phyloP scores from a whole-genome alignment of 768 basidiomycete species.

The Podaxis pistillaris region DNA sequence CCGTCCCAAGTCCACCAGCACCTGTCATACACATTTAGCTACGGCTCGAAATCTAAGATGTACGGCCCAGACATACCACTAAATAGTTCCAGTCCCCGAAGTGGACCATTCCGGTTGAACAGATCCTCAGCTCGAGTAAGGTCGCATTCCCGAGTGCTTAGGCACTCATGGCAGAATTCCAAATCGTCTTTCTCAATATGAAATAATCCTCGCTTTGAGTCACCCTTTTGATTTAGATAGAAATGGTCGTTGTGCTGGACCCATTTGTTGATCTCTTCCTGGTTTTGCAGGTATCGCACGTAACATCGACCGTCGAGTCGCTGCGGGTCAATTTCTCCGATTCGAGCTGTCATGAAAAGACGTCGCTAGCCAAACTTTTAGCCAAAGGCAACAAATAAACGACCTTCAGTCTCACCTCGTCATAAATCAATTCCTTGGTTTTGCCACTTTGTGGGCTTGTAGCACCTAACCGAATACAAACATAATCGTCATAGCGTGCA shows the following conservation, averaged over 20 bases:
- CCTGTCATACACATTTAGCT: conserved; percentile 36
- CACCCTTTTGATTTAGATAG: conserved; percentile 41
- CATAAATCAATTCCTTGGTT: conserved; percentile 24
- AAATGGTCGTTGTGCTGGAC: conserved; percentile 57
- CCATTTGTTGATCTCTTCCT: conserved; percentile 43
- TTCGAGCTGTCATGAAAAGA: conserved; percentile 38
- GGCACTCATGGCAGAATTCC: conserved; percentile 39
- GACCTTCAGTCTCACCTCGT: conserved; percentile 41
- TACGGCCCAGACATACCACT: conserved; percentile 42
- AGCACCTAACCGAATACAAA: conserved; percentile 17
- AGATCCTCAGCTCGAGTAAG: conserved; percentile 30
- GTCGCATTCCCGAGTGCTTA: conserved; percentile 26
- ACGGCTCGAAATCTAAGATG: background rate
- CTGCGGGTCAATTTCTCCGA: conserved; percentile 29
- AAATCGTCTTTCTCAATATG: conserved; percentile 26
- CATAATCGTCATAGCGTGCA: conserved; percentile 43
- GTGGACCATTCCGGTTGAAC: conserved; percentile 35
- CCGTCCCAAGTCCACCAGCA: conserved; percentile 73
- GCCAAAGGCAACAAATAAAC: background rate
- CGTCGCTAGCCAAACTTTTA: conserved; percentile 28
- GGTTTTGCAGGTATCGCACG: conserved; percentile 37
- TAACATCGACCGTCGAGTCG: conserved; percentile 56
- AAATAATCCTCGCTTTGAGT: conserved; percentile 18
- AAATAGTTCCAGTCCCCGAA: conserved; percentile 68
- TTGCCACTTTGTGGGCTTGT: background rate